These are phyloP conservation scores for Quercus lobata DNA, from an alignment of 331 rosid genomes.

Conservation along the genomic window DNA sequence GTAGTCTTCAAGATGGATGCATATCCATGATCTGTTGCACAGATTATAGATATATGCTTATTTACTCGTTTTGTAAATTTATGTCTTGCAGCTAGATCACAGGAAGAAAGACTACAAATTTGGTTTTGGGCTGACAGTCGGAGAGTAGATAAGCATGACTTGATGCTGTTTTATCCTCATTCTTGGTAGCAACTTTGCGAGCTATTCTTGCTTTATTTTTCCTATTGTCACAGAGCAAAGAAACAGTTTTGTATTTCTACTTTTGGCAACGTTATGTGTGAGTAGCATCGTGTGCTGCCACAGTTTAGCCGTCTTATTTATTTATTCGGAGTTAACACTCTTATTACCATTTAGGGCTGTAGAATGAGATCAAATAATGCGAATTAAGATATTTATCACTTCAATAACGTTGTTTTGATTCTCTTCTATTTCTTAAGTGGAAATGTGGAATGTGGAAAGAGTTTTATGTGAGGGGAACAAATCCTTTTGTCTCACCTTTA, in stretches of 20 bases:
- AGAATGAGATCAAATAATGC: neutral
- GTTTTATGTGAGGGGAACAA: too few relatives aligned
- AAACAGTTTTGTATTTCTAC: neutral
- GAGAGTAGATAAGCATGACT: conserved; percentile 52
- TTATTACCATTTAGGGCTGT: neutral
- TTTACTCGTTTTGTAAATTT: conserved; percentile 22
- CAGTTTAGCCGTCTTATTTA: neutral
- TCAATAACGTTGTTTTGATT: neutral
- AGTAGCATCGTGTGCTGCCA: neutral
- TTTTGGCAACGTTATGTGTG: neutral
- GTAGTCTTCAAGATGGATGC: neutral
- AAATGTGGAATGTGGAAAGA: too few relatives aligned
- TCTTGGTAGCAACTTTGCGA: neutral
- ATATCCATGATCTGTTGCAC: neutral
- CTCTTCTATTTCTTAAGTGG: neutral
- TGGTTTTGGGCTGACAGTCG: conserved; percentile 97
- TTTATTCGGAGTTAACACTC: neutral
- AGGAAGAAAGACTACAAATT: conserved; percentile 94
- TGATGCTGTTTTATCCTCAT: neutral
- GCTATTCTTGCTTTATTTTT: neutral
- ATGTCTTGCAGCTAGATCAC: conserved; percentile 83
- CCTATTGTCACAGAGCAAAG: neutral
- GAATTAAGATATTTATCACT: neutral
- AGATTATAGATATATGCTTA: neutral
- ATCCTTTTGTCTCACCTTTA: too few relatives aligned